Base-by-base conservation (phyloP, 345 rosid genomes). In the Pseudoturritis turrita region DNA sequence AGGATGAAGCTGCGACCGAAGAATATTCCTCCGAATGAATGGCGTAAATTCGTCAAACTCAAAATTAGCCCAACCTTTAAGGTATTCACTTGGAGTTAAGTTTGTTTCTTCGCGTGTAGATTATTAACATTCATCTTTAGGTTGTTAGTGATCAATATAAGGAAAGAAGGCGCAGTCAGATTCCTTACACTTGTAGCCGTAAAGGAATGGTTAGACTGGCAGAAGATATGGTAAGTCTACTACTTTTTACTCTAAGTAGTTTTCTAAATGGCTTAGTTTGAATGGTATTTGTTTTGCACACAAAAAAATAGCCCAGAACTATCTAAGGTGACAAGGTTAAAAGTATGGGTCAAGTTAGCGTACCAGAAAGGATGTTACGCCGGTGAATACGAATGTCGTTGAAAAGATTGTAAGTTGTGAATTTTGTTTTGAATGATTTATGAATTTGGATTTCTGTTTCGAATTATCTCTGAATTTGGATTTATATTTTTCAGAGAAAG, bases 1-100 rank as follows among this genome's bases (percentile, higher is more conserved):
- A 57, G 29, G 44, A 57, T 57, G 45, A 36, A 58, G 3, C 10
- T 35, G 6, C 3, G 62, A 7, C 62, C 45, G 1, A 58, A 37
- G 17, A 37, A 36, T 36, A 12, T 19, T 6, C 0, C 0, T 4
- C 45, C 29, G 6, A 0, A 0, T 7, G 45, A 19, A 0, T 58
- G 63, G 46, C 12, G 45, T 36, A 58, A 21, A 19, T 36, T 58
- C 21, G 29, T 58, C 0, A 58, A 21, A 2, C 0, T 1, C 6
- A 58, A 58, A 36, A 58, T 29, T 6, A 58, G 63, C 18, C 0
- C 0, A 3, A 12, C n/a, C 0, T 58, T 36, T 12, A 36, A 36
- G 17, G 11, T 58, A 33, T 3, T n/a, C 0, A 9, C 0, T 29
- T n/a, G 12, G 19, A 29, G 2, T 10, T 41, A 2, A 5, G 8